Evolutionary conservation across 306 rosid genomes (phyloP).

Genomic region (Glycine soja): DNA sequence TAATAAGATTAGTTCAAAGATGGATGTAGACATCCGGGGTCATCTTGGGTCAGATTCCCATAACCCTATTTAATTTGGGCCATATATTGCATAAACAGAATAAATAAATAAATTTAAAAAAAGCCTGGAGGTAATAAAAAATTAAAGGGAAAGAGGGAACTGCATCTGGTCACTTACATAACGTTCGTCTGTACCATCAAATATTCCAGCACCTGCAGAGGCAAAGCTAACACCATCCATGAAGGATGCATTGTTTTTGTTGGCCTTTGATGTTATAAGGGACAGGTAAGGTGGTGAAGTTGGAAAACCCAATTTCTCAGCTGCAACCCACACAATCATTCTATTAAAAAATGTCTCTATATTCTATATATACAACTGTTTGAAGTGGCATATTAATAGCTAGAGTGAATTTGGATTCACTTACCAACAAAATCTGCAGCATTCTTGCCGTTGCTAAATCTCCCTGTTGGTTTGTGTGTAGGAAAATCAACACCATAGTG

Average conservation of each 20-base stretch:
- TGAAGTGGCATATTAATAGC: background rate
- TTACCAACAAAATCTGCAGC: constrained; percentile 79
- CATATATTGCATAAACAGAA: background rate
- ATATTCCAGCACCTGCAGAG: constrained; percentile 91
- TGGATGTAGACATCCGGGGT: background rate
- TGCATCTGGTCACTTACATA: constrained; percentile 56
- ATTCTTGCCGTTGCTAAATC: constrained; percentile 85
- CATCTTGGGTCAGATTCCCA: background rate
- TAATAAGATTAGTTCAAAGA: background rate
- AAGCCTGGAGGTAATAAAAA: no score
- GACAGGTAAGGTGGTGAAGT: constrained; percentile 79
- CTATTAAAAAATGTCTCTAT: background rate
- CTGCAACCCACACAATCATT: constrained; percentile 52
- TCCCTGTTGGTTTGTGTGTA: constrained; percentile 64
- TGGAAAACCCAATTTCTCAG: constrained; percentile 75
- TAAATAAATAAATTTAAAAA: no score
- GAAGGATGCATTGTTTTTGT: constrained; percentile 43
- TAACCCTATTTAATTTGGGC: no score
- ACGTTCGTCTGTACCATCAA: constrained; percentile 58
- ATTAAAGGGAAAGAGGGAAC: background rate
- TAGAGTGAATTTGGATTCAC: background rate
- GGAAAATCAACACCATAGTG: constrained; percentile 81
- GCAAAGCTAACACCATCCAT: constrained; percentile 81
- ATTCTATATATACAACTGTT: background rate
- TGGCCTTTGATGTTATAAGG: constrained; percentile 50